These are phyloP conservation scores for Phaeomoniella chlamydospora DNA, from an alignment of 2,329 filamentous ascomycete genomes.

Conservation along the genomic window DNA sequence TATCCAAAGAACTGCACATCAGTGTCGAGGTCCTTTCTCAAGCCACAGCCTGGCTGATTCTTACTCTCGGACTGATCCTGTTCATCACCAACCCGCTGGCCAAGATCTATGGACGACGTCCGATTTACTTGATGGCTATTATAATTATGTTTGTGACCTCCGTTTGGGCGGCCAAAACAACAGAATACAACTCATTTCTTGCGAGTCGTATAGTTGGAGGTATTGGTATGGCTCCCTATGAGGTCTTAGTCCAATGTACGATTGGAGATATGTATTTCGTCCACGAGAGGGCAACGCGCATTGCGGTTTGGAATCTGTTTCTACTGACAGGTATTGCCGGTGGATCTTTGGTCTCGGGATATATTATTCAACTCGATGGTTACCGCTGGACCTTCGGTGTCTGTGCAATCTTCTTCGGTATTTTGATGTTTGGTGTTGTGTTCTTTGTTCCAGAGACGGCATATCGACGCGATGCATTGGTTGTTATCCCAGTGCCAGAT, in stretches of 20 bases:
- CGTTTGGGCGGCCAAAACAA: constrained; percentile 32
- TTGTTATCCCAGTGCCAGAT: constrained; percentile 13
- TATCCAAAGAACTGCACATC: constrained; percentile 28
- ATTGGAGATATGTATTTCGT: constrained; percentile 28
- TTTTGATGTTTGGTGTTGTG: constrained; percentile 12
- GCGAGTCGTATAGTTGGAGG: constrained; percentile 31
- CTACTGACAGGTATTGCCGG: constrained; percentile 21
- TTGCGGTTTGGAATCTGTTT: constrained; percentile 23
- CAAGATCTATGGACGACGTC: constrained; percentile 34
- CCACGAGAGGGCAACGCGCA: constrained; percentile 23
- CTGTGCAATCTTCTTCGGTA: constrained; percentile 20
- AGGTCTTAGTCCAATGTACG: constrained; percentile 38
- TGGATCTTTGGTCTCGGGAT: constrained; percentile 21
- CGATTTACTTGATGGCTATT: constrained; percentile 33
- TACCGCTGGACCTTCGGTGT: constrained; percentile 25
- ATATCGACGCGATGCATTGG: constrained; percentile 15
- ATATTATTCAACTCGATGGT: constrained; percentile 24
- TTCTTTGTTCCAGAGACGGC: constrained; percentile 11
- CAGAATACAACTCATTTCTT: constrained; percentile 30
- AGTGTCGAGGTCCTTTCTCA: constrained; percentile 28
- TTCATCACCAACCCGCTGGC: constrained; percentile 38
- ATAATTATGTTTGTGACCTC: constrained; percentile 32
- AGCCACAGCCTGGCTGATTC: constrained; percentile 33
- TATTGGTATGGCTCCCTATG: constrained; percentile 36
- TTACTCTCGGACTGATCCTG: constrained; percentile 32